Evolutionary conservation across 2,329 filamentous ascomycete genomes (phyloP).

Genomic region (Zymoseptoria crescenta): DNA sequence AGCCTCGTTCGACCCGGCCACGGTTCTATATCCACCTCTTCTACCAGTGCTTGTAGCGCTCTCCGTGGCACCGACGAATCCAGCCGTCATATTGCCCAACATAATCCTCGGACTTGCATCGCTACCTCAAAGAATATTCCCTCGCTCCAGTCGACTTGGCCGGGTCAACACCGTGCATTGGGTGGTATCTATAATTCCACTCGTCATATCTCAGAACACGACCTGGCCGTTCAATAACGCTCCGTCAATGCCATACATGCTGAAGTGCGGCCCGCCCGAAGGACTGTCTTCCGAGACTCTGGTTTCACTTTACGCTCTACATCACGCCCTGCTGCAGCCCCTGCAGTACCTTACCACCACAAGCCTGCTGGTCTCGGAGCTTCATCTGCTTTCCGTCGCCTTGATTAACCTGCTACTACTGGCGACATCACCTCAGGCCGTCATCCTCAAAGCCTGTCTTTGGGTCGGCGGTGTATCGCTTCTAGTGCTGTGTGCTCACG

Average conservation of each 20-base stretch:
- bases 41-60: slow-evolving; percentile 71
- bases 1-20: slow-evolving; percentile 78
- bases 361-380: slow-evolving; percentile 76
- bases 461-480: slow-evolving; percentile 63
- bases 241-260: slow-evolving; percentile 12
- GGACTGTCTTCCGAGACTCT: slow-evolving; percentile 47
- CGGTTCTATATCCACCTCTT: slow-evolving; percentile 74
- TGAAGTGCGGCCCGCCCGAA: slow-evolving; percentile 8
- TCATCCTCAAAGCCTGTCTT: slow-evolving; percentile 37
- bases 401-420: slow-evolving; percentile 76
- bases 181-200: slow-evolving; percentile 63
- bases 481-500: slow-evolving; percentile 62
- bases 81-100: slow-evolving; percentile 63
- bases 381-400: slow-evolving; percentile 75
- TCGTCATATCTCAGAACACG: slow-evolving; percentile 47
- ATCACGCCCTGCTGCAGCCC: slow-evolving; percentile 65
- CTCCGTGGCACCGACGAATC: slow-evolving; percentile 57
- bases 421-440: slow-evolving; percentile 52
- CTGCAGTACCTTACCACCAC: slow-evolving; percentile 79
- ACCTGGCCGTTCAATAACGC: slow-evolving; percentile 29
- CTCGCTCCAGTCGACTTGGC: slow-evolving; percentile 49
- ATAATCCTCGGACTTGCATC: slow-evolving; percentile 73
- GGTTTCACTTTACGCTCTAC: slow-evolving; percentile 69
- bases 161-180: slow-evolving; percentile 67
- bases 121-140: slow-evolving; percentile 65